Percentiles rank a stretch among this genome's conserved stretches.
phyloP scores from a whole-genome alignment of 2,329 filamentous ascomycete species.

The Fusarium duplospermum region DNA sequence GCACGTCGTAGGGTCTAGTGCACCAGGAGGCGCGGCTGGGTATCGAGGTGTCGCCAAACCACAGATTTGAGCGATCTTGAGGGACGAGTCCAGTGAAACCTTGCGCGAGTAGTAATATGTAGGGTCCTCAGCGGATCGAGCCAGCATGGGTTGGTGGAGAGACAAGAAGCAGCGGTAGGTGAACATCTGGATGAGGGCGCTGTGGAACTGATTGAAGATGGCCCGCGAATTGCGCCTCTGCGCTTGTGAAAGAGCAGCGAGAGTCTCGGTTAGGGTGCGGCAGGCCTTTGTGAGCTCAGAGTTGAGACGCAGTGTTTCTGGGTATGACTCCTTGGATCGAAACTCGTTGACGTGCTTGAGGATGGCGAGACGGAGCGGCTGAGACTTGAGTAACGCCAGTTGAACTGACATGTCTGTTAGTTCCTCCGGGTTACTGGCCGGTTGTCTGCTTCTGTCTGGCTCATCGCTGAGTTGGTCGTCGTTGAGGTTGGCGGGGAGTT shows the following conservation, averaged over 20 bases:
- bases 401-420: constrained; percentile 62
- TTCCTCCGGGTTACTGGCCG: constrained; percentile 12
- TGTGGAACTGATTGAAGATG: constrained; percentile 53
- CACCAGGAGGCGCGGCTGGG: constrained; percentile 20
- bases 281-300: constrained; percentile 56
- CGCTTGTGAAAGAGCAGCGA: constrained; percentile 51
- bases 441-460: constrained; percentile 38
- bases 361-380: constrained; percentile 57
- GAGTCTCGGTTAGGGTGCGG: constrained; percentile 47
- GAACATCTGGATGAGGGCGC: constrained; percentile 56
- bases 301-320: constrained; percentile 60
- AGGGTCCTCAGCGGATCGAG: constrained; percentile 57
- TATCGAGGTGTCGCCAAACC: constrained; percentile 40
- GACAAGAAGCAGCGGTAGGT: constrained; percentile 62
- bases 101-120: constrained; percentile 66
- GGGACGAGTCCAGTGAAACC: constrained; percentile 57
- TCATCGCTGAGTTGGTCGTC: constrained; percentile 62
- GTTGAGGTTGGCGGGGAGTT: constrained; percentile 61
- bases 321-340: constrained; percentile 55
- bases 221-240: constrained; percentile 34
- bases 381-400: constrained; percentile 57
- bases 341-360: constrained; percentile 61
- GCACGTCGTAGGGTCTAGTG: constrained; percentile 41
- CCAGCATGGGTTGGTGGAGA: constrained; percentile 64
- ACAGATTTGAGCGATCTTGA: constrained; percentile 51